A percentile compares a stretch with the other conserved stretches of the same genome.
Evolutionary conservation across 306 rosid species (phyloP).

Genomic region (Rubus parviflorus): DNA sequence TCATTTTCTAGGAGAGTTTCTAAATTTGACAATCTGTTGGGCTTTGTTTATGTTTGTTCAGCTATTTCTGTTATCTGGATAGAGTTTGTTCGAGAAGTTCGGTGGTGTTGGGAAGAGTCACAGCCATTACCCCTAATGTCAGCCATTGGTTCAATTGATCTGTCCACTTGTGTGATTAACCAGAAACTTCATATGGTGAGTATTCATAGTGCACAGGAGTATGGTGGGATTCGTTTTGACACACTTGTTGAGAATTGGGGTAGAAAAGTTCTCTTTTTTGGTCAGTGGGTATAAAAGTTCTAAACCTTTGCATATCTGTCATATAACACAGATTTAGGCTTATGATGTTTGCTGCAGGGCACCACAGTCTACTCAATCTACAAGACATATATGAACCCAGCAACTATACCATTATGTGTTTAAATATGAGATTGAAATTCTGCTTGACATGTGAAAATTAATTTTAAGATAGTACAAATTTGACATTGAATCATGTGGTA

Average conservation of each 20-base stretch:
- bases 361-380: not conserved
- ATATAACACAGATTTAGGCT: not conserved
- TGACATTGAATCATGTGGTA: not conserved
- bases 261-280: not conserved
- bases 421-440: not conserved
- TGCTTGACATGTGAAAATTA: slow-evolving; percentile 6
- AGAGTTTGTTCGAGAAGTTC: slow-evolving; percentile 93
- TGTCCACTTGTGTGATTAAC: slow-evolving; percentile 80
- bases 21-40: slow-evolving; percentile 27
- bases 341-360: not conserved
- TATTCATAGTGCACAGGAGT: slow-evolving; percentile 25
- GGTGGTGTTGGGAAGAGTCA: slow-evolving; percentile 99
- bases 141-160: slow-evolving; percentile 66
- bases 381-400: not conserved
- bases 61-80: slow-evolving; percentile 88
- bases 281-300: not conserved
- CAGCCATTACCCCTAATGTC: slow-evolving; percentile 87
- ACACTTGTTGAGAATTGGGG: not conserved
- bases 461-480: not conserved
- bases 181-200: slow-evolving; percentile 95
- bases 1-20: slow-evolving; percentile 17
- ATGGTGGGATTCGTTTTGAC: slow-evolving; percentile 21
- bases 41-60: slow-evolving; percentile 37
- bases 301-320: not conserved
- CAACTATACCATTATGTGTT: not conserved